Percentiles rank a stretch among this genome's conserved stretches.
phyloP scores from a whole-genome alignment of 2,329 filamentous ascomycete species.

The Colletotrichum euphorbiae region DNA sequence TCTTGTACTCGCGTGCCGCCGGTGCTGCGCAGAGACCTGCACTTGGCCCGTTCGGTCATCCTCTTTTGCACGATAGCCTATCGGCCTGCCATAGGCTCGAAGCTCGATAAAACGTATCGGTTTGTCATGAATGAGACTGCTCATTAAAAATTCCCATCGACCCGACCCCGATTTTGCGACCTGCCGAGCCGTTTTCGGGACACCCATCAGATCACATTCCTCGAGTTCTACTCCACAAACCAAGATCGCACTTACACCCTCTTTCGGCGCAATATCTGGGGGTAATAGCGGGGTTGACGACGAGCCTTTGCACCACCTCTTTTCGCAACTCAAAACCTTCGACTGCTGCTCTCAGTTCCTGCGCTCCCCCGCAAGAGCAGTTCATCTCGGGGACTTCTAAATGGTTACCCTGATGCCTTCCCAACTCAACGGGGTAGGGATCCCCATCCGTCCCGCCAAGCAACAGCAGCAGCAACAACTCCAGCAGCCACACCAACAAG shows the following conservation, averaged over 20 bases:
- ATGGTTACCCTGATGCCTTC: constrained; percentile 47
- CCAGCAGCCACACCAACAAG: constrained; percentile 21
- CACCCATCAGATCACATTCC: constrained; percentile 21
- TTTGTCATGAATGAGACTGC: constrained; percentile 32
- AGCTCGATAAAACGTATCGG: constrained; percentile 30
- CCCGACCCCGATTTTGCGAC: constrained; percentile 13
- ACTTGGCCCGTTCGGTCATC: constrained; percentile 36
- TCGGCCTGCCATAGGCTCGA: constrained; percentile 34
- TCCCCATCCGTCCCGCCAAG: constrained; percentile 50
- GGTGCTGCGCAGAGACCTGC: constrained; percentile 29
- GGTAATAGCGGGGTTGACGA: constrained; percentile 41
- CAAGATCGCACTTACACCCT: constrained; percentile 39
- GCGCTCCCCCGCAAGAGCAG: constrained; percentile 33
- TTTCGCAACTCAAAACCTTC: constrained; percentile 26
- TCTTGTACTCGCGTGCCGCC: constrained; percentile 14
- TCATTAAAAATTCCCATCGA: constrained; percentile 34
- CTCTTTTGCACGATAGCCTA: constrained; percentile 34
- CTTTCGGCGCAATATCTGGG: constrained; percentile 36
- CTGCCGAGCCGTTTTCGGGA: constrained; percentile 31
- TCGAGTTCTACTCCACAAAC: constrained; percentile 32
- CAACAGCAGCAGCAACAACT: constrained; percentile 43
- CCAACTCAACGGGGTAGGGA: constrained; percentile 48
- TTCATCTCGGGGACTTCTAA: constrained; percentile 28
- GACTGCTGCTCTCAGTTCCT: constrained; percentile 19
- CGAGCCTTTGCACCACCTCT: constrained; percentile 33